A percentile compares a stretch with the other conserved stretches of the same genome.
phyloP scores from a whole-genome alignment of 345 rosid species.

The Capsella bursapastoris region DNA sequence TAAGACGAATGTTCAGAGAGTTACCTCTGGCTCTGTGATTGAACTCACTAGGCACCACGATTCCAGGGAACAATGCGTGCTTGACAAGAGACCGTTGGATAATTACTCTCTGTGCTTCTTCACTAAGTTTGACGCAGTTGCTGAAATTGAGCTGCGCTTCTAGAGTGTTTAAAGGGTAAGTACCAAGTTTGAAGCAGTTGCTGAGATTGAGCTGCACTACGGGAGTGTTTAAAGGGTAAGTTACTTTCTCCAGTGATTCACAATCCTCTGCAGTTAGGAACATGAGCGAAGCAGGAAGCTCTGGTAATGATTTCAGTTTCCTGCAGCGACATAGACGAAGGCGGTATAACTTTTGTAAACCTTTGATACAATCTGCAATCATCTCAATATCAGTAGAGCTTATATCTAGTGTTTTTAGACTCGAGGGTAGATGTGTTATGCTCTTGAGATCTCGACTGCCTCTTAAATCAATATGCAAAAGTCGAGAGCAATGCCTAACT shows the following conservation, averaged over 20 bases:
- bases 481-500: background rate
- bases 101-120: background rate
- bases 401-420: background rate
- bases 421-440: background rate
- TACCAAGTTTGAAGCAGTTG: background rate
- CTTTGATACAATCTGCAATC: conserved; percentile 1
- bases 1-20: background rate
- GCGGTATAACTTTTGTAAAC: background rate
- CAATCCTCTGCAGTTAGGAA: background rate
- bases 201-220: background rate
- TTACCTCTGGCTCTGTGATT: background rate
- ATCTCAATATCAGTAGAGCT: background rate
- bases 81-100: background rate
- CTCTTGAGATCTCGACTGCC: background rate
- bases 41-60: background rate
- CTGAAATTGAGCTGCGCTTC: background rate
- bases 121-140: background rate
- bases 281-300: background rate
- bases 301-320: background rate
- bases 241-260: background rate
- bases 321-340: background rate
- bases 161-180: background rate
- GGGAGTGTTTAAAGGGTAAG: background rate
- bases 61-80: background rate
- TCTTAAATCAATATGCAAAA: accelerated